A percentile compares a stretch with the other conserved stretches of the same genome.
Evolutionary conservation across 2,329 filamentous ascomycete genomes (phyloP).

Genomic region (Venturiaceae sp.): DNA sequence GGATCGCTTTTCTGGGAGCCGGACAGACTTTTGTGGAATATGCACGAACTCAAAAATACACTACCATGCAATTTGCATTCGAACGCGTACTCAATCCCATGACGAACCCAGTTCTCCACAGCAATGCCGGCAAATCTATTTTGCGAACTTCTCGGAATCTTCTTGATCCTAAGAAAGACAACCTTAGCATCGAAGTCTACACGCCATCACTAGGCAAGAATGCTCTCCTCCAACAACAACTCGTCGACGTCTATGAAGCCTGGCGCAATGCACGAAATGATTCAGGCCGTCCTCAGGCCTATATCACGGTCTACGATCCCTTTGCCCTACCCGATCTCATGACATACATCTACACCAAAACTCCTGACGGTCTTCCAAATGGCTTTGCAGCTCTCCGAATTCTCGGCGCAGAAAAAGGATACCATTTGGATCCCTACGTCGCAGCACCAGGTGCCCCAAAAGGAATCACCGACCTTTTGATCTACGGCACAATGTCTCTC

Average conservation of each 20-base stretch:
- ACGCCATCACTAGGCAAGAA: constrained; percentile 21
- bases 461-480: constrained; percentile 28
- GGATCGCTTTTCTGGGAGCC: constrained; percentile 27
- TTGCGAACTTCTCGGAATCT: constrained; percentile 26
- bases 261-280: constrained; percentile 28
- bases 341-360: constrained; percentile 30
- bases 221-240: constrained; percentile 19
- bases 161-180: constrained; percentile 23
- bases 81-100: constrained; percentile 31
- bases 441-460: constrained; percentile 23
- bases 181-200: constrained; percentile 25
- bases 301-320: constrained; percentile 31
- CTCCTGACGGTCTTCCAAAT: constrained; percentile 18
- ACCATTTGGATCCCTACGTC: constrained; percentile 32
- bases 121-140: constrained; percentile 26
- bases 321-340: constrained; percentile 28
- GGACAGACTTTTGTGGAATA: constrained; percentile 23
- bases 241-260: constrained; percentile 25
- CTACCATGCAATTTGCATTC: constrained; percentile 26
- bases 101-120: constrained; percentile 27
- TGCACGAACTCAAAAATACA: constrained; percentile 20
- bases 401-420: constrained; percentile 25
- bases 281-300: constrained; percentile 22
- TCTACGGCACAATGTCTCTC: constrained; percentile 28
- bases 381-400: constrained; percentile 30